Evolutionary conservation across 1,284 basidiomycete species (phyloP).

Genomic region (Phaffia rhodozyma): DNA sequence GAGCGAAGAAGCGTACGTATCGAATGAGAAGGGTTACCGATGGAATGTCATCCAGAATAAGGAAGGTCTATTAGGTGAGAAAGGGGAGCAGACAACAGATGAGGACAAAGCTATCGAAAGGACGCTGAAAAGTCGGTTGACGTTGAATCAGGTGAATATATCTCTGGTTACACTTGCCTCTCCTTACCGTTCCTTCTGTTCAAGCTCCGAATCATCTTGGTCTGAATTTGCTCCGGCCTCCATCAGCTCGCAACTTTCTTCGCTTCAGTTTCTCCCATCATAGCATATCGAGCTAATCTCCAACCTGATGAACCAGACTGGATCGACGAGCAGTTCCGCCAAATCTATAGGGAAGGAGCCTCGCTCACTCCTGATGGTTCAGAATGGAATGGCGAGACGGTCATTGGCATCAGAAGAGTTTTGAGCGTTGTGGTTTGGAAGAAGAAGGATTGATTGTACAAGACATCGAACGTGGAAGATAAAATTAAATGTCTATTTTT

Average conservation of each 20-base stretch:
- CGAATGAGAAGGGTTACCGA: background rate
- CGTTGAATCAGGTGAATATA: slow-evolving; percentile 2
- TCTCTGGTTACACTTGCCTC: background rate
- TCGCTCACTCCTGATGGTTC: background rate
- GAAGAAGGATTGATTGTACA: background rate
- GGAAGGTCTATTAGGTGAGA: background rate
- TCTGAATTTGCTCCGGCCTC: background rate
- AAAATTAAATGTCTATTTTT: no score
- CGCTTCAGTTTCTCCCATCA: slow-evolving; percentile 8
- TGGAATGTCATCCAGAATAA: background rate
- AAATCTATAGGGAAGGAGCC: background rate
- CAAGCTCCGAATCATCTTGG: no score
- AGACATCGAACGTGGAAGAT: no score
- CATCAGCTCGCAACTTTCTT: slow-evolving; percentile 5
- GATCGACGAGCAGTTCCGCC: background rate
- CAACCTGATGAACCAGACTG: background rate
- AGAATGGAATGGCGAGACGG: background rate
- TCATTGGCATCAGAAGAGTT: slow-evolving; percentile 2
- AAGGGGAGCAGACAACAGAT: background rate
- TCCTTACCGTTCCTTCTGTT: background rate
- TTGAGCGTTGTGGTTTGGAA: slow-evolving; percentile 14
- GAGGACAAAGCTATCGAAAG: background rate
- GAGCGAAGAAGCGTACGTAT: background rate
- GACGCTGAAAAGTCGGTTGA: background rate
- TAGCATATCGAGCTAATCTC: slow-evolving; percentile 4